Conservation (phyloP, 1,139 yeast species). For the Yamadazyma taylorii region DNA sequence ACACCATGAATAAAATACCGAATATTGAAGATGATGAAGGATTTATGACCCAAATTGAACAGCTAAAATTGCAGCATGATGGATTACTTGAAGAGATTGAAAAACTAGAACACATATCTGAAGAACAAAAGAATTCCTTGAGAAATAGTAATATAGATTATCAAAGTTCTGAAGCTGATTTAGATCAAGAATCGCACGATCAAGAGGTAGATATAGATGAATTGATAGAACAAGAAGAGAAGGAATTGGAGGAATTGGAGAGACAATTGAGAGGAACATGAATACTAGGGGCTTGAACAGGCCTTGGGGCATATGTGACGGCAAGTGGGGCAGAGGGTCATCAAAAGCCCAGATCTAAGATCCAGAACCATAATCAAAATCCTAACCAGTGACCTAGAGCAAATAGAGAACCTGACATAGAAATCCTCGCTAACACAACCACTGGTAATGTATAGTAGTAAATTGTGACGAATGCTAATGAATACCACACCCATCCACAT, state of each 20-base stretch:
- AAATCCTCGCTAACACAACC: no score
- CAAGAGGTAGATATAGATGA: conserved; percentile 31
- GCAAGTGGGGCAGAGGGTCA: no score
- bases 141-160: conserved; percentile 23
- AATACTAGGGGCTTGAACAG: no score
- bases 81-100: conserved; percentile 25
- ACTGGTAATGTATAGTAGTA: no score
- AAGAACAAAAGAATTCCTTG: conserved; percentile 29
- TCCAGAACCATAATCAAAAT: no score
- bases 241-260: conserved; percentile 34
- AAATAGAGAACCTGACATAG: no score
- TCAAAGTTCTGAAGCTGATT: conserved; percentile 9
- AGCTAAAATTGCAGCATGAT: conserved; percentile 23
- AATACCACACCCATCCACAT: no score
- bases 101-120: conserved; percentile 26
- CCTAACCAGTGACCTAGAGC: no score
- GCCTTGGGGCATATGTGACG: no score
- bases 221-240: conserved; percentile 33
- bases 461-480: no score
- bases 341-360: no score
- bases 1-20: conserved; percentile 22
- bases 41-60: conserved; percentile 21
- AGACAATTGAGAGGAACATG: conserved; percentile 21
- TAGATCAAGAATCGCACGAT: conserved; percentile 6
- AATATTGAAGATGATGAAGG: conserved; percentile 25